Base-by-base conservation (phyloP, 495 filamentous ascomycete genomes). In the Hypoxylon intermedium region DNA sequence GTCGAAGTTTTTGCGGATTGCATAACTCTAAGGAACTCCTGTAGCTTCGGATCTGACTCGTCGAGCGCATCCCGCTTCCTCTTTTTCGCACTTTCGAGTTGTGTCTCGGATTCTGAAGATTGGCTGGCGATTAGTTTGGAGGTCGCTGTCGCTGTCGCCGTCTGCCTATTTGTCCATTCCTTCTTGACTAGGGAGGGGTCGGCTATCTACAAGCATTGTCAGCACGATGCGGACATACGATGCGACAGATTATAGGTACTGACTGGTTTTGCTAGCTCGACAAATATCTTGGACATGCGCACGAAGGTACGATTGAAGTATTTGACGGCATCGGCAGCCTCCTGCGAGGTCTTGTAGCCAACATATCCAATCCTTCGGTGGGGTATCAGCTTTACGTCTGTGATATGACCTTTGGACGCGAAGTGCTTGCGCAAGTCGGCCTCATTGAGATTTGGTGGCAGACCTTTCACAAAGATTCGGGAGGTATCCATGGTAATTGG, bases 271-370 rank as follows among this genome's bases (percentile, higher is more conserved):
- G 94, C 95, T 70, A 97, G 78, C 79, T 98, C 95, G 64, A 97
- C 94, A 20, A 74, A 77, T 63, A 99, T 90, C 83, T 86, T 94
- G n/a, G 92, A 95, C 92, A 96, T 95, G 57, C 92, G 90, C 59
- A 98, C 89, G 74, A 92, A 98, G 57, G 92, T 84, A 67, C 85
- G 89, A 77, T 99, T 92, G 83, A 97, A 96, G 76, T 96, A 96
- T 67, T 89, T 90, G 60, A 93, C 89, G 42, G 94, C 94, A 63
- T 85, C 81, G 38, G 81, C 75, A 43, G 94, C 94, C 64, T 89
- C 89, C 58, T 93, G 84, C 37, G 85, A 79, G 48, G 83, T 90
- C 75, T 90, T 93, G 80, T 93, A 98, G 57, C 94, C 94, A 57
- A 99, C 86, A 81, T 96, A 99, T 62, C 92, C 94, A 77, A 98